These are phyloP conservation scores for Fusarium sp. DNA, from an alignment of 2,329 filamentous ascomycete genomes.

Conservation along the genomic window DNA sequence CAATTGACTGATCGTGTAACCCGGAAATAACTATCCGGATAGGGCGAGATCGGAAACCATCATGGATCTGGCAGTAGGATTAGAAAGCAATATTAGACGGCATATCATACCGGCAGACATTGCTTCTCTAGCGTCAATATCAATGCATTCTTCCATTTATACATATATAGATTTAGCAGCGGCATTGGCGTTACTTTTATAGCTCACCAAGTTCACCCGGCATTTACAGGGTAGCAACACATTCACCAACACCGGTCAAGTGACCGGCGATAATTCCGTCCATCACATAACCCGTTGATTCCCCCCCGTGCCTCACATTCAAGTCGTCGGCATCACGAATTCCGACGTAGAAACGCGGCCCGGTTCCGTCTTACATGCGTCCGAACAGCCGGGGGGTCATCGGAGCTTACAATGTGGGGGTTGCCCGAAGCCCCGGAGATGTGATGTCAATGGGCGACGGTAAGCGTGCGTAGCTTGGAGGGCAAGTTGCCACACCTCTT, in stretches of 20 bases:
- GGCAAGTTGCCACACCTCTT: constrained; percentile 27
- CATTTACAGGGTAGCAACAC: neutral
- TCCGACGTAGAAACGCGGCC: constrained; percentile 12
- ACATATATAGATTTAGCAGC: neutral
- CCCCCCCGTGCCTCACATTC: neutral
- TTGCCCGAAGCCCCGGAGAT: constrained; percentile 18
- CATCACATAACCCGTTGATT: neutral
- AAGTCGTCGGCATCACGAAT: neutral
- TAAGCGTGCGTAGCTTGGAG: constrained; percentile 15
- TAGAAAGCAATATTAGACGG: neutral
- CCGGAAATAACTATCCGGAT: neutral
- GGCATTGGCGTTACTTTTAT: neutral
- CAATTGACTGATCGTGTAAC: neutral
- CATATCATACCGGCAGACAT: neutral
- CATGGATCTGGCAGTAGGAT: neutral
- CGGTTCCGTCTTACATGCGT: constrained; percentile 29
- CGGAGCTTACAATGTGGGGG: constrained; percentile 22
- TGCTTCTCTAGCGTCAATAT: neutral
- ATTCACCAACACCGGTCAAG: neutral
- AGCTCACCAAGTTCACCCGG: neutral
- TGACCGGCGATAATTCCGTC: neutral
- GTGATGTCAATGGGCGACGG: constrained; percentile 37
- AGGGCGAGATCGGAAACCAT: neutral
- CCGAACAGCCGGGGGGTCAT: constrained; percentile 19
- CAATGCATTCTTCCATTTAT: neutral